phyloP scores from a whole-genome alignment of 1,284 basidiomycete species.

The Apiotrichum domesticum region DNA sequence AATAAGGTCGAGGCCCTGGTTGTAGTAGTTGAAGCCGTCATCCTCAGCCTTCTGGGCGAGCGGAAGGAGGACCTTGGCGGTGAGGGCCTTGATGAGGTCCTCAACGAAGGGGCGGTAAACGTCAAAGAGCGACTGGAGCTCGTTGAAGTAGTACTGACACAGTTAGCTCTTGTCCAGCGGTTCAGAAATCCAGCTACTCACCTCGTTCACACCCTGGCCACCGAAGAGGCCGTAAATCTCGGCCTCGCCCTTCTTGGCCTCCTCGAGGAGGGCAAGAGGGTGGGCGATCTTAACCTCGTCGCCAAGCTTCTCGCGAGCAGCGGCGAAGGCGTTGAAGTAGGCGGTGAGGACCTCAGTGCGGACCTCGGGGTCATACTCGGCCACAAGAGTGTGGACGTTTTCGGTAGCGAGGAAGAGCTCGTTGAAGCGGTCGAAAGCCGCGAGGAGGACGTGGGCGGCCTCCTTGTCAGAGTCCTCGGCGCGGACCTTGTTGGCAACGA shows the following conservation, averaged over 20 bases:
- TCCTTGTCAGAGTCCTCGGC: constrained; percentile 56
- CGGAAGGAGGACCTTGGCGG: constrained; percentile 63
- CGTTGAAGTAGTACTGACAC: constrained; percentile 78
- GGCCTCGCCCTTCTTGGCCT: constrained; percentile 63
- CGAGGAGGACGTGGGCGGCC: constrained; percentile 63
- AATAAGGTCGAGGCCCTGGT: constrained; percentile 71
- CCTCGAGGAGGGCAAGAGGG: constrained; percentile 66
- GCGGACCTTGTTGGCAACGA: constrained; percentile 58
- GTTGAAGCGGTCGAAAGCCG: constrained; percentile 70
- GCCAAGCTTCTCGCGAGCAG: constrained; percentile 60
- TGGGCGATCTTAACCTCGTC: constrained; percentile 59
- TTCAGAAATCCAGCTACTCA: constrained; percentile 28
- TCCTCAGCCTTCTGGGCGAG: constrained; percentile 59
- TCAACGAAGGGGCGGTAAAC: constrained; percentile 81
- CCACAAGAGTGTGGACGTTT: constrained; percentile 70
- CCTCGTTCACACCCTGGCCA: constrained; percentile 96
- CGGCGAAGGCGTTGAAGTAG: constrained; percentile 72
- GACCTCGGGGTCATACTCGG: constrained; percentile 66
- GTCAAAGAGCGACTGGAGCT: constrained; percentile 85
- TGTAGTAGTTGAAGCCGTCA: constrained; percentile 63
- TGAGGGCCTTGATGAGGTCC: constrained; percentile 61
- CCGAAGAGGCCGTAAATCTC: constrained; percentile 91
- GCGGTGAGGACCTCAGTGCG: constrained; percentile 70
- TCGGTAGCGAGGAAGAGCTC: constrained; percentile 61
- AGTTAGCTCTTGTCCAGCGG: constrained; percentile 17